Evolutionary conservation across 225 moss, liverwort and hornwort genomes (phyloP).

Genomic region (Anthoceros angustus): DNA sequence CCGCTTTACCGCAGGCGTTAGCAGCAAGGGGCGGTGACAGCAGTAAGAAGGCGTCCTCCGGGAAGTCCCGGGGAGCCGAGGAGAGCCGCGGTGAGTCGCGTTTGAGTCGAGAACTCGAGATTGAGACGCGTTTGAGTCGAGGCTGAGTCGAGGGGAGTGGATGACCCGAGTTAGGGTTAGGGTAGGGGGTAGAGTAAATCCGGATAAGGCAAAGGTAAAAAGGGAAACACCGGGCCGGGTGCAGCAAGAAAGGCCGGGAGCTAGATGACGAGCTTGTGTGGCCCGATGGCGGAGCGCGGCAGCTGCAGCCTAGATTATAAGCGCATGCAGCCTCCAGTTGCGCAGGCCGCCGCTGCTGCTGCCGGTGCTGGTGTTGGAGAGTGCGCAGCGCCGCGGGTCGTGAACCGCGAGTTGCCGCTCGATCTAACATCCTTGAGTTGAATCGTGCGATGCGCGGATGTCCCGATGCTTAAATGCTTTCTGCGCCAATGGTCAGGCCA

Average conservation of each 20-base stretch:
- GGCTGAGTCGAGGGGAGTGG: neutral
- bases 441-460: too few relatives aligned
- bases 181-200: neutral
- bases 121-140: too few relatives aligned
- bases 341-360: too few relatives aligned
- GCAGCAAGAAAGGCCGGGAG: neutral
- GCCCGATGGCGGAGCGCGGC: neutral
- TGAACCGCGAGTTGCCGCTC: too few relatives aligned
- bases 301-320: too few relatives aligned
- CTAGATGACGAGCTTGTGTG: neutral
- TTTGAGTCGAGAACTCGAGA: too few relatives aligned
- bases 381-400: too few relatives aligned
- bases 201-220: neutral
- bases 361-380: too few relatives aligned
- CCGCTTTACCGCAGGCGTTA: neutral
- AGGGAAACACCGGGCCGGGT: neutral
- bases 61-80: neutral
- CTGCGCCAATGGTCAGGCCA: too few relatives aligned
- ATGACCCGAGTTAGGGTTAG: slow-evolving; percentile 1
- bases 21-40: neutral
- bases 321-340: too few relatives aligned
- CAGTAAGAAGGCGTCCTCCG: neutral
- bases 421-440: too few relatives aligned
- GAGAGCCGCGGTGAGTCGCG: neutral
- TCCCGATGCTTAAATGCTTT: too few relatives aligned